Conservation (phyloP, 345 rosid genomes). For the Hibiscus mutabilis region DNA sequence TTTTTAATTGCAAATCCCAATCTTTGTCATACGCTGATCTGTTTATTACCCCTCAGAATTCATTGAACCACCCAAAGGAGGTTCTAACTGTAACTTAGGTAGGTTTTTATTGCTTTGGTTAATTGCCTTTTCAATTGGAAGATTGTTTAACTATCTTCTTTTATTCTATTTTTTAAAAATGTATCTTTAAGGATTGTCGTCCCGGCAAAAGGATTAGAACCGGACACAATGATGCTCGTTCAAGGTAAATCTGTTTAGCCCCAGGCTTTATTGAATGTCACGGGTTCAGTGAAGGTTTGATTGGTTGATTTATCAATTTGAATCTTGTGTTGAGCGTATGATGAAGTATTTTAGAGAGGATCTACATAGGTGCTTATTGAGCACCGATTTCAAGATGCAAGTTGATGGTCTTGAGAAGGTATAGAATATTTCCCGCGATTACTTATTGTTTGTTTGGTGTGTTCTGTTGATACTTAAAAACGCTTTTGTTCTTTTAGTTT, state of each 20-base stretch:
- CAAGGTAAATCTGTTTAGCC: constrained; percentile 84
- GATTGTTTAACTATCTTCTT: background rate
- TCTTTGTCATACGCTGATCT: too few species aligned
- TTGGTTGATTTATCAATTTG: constrained; percentile 11
- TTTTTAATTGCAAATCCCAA: too few species aligned
- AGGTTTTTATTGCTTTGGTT: constrained; percentile 29
- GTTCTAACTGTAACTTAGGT: constrained; percentile 49
- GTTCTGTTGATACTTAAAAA: constrained; percentile 10
- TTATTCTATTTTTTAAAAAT: background rate
- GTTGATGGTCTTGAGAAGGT: constrained; percentile 97
- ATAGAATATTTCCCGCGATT: constrained; percentile 55
- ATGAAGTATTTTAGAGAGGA: constrained; percentile 94
- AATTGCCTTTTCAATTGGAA: background rate
- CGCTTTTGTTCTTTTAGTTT: too few species aligned
- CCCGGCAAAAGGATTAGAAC: constrained; percentile 59
- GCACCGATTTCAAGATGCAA: constrained; percentile 87
- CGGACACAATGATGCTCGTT: constrained; percentile 52
- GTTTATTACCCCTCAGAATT: too few species aligned
- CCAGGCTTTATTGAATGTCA: constrained; percentile 80
- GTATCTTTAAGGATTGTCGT: constrained; percentile 51
- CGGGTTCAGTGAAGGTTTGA: constrained; percentile 89
- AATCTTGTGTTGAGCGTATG: constrained; percentile 18
- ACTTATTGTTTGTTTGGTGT: constrained; percentile 5
- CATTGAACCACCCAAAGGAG: too few species aligned
- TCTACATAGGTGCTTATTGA: constrained; percentile 70